A percentile compares a stretch with the other conserved stretches of the same genome.
Conservation (phyloP, 495 filamentous ascomycete species). For the Talaromyces nanjingensis region DNA sequence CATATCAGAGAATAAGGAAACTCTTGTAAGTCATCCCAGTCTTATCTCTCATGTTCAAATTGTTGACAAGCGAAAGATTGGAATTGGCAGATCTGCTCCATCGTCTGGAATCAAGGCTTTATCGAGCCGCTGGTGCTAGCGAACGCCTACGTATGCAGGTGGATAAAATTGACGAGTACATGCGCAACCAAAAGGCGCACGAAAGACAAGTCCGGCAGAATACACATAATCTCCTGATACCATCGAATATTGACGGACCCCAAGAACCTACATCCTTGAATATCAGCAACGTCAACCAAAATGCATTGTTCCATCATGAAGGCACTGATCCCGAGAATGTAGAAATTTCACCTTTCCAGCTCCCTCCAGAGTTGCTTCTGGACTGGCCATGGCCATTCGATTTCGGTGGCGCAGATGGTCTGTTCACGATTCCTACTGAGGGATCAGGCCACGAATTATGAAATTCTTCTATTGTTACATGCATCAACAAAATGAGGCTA, state of each 20-base stretch:
- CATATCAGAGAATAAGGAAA: conserved; percentile 36
- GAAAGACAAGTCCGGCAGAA: neutral
- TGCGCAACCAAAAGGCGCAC: conserved; percentile 14
- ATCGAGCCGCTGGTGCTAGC: conserved; percentile 32
- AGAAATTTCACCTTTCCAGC: conserved; percentile 23
- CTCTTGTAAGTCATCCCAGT: conserved; percentile 23
- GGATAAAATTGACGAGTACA: conserved; percentile 41
- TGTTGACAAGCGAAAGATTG: neutral
- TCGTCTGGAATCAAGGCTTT: conserved; percentile 34
- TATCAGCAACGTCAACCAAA: neutral
- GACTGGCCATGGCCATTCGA: conserved; percentile 33
- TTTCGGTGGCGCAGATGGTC: neutral
- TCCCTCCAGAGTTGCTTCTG: conserved; percentile 30
- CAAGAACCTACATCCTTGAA: neutral
- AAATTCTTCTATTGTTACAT: neutral
- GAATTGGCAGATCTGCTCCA: conserved; percentile 39
- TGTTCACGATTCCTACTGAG: neutral
- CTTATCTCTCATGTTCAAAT: neutral
- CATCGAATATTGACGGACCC: neutral
- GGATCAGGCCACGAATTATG: neutral
- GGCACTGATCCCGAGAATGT: neutral
- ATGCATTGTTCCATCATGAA: neutral
- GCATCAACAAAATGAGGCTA: neutral
- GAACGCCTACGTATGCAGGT: conserved; percentile 35
- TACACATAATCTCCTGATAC: neutral